phyloP scores from a whole-genome alignment of 2,329 filamentous ascomycete genomes.

The Thelonectria discophora region DNA sequence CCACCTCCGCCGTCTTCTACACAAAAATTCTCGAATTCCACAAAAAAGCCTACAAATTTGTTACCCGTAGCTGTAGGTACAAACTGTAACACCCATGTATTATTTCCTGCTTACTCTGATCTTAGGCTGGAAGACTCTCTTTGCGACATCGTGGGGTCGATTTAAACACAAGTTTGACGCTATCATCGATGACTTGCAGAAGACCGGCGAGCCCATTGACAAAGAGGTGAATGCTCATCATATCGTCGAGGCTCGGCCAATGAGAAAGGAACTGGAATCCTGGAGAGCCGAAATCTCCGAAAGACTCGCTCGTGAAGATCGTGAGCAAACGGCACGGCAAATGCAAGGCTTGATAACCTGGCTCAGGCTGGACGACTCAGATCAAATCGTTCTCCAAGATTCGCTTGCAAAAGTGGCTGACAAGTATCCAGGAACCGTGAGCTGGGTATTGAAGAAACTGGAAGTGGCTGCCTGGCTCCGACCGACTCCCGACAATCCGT shows the following conservation, averaged over 20 bases:
- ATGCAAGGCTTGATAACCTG: slow-evolving; percentile 23
- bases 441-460: slow-evolving; percentile 23
- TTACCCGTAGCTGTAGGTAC: slow-evolving; percentile 46
- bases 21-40: slow-evolving; percentile 60
- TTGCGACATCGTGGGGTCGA: slow-evolving; percentile 49
- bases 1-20: slow-evolving; percentile 54
- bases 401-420: slow-evolving; percentile 9
- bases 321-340: slow-evolving; percentile 18
- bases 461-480: slow-evolving; percentile 18
- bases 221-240: slow-evolving; percentile 44
- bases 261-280: slow-evolving; percentile 24
- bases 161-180: slow-evolving; percentile 48
- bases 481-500: slow-evolving; percentile 5
- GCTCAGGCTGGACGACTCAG: slow-evolving; percentile 21
- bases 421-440: slow-evolving; percentile 15
- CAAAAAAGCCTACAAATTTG: slow-evolving; percentile 55
- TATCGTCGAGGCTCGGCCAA: slow-evolving; percentile 37
- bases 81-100: background rate
- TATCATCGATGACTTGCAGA: slow-evolving; percentile 47
- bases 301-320: background rate
- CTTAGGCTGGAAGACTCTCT: slow-evolving; percentile 48
- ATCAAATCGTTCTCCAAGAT: slow-evolving; percentile 21
- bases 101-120: slow-evolving; percentile 12
- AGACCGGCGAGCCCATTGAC: slow-evolving; percentile 45
- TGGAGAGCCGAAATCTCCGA: slow-evolving; percentile 26